Conservation (phyloP, 2,329 filamentous ascomycete genomes). For the Didymella segeticola region DNA sequence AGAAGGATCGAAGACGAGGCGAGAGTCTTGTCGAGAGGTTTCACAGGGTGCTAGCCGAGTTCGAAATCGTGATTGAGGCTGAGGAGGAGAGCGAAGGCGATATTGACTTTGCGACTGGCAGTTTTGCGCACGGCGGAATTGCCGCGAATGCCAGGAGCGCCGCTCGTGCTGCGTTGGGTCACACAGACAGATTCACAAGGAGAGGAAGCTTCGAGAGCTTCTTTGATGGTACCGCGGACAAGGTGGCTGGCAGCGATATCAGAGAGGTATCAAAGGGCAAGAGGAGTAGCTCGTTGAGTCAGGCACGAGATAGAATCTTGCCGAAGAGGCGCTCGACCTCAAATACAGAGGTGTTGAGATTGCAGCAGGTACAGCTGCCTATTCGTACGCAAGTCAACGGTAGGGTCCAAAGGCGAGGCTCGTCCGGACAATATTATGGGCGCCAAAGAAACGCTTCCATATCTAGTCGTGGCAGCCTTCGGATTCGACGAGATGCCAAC, state of each 20-base stretch:
- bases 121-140: slow-evolving; percentile 2
- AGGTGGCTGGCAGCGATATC: slow-evolving; percentile 52
- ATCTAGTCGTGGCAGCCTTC: slow-evolving; percentile 46
- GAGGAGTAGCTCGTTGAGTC: slow-evolving; percentile 26
- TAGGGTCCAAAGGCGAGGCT: slow-evolving; percentile 20
- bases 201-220: slow-evolving; percentile 67
- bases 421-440: slow-evolving; percentile 28
- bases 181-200: slow-evolving; percentile 36
- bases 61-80: slow-evolving; percentile 71
- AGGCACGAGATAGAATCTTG: slow-evolving; percentile 10
- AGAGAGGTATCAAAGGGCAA: slow-evolving; percentile 27
- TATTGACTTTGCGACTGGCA: slow-evolving; percentile 33
- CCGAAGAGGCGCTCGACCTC: slow-evolving; percentile 33
- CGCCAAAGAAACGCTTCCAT: slow-evolving; percentile 41
- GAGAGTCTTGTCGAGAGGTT: slow-evolving; percentile 71
- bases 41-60: slow-evolving; percentile 66
- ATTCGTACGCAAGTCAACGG: slow-evolving; percentile 36
- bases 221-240: slow-evolving; percentile 63
- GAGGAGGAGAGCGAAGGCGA: slow-evolving; percentile 28
- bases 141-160: not conserved
- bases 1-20: slow-evolving; percentile 32
- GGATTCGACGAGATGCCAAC: slow-evolving; percentile 34
- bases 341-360: slow-evolving; percentile 34
- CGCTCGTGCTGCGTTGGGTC: slow-evolving; percentile 12
- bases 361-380: slow-evolving; percentile 33